Evolutionary conservation across 2,329 filamentous ascomycete species (phyloP).

Genomic region (Nannizziopsis arthrosporioides): DNA sequence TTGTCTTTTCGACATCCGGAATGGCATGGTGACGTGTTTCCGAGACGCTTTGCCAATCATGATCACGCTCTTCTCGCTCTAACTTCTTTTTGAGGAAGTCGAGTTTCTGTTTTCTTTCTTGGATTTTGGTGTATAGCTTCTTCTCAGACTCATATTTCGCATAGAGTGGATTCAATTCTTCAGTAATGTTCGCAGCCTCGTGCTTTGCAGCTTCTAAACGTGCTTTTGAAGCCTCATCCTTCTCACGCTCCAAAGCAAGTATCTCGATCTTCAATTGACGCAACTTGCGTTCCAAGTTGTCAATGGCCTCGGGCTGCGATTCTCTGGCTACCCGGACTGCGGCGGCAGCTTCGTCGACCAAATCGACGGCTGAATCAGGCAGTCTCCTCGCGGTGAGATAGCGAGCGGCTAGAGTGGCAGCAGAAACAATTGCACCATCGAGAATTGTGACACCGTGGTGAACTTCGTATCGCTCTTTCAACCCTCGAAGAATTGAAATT

Average conservation of each 20-base stretch:
- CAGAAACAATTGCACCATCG: slow-evolving; percentile 81
- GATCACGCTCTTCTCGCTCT: slow-evolving; percentile 79
- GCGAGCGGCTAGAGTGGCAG: slow-evolving; percentile 81
- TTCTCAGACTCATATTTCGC: slow-evolving; percentile 96
- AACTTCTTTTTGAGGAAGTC: slow-evolving; percentile 83
- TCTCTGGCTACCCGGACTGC: slow-evolving; percentile 93
- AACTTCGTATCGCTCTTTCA: slow-evolving; percentile 96
- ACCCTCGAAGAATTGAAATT: slow-evolving; percentile 90
- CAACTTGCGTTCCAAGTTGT: slow-evolving; percentile 80
- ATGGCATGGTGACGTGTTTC: slow-evolving; percentile 97
- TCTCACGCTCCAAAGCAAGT: slow-evolving; percentile 83
- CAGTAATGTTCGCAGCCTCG: slow-evolving; percentile 86
- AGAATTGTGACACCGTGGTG: slow-evolving; percentile 96
- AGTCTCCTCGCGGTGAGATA: slow-evolving; percentile 85
- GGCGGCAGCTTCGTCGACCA: slow-evolving; percentile 91
- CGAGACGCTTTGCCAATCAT: slow-evolving; percentile 75
- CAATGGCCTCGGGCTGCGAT: slow-evolving; percentile 89
- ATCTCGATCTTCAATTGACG: slow-evolving; percentile 96
- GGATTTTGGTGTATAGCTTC: slow-evolving; percentile 77
- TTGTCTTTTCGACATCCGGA: slow-evolving; percentile 72
- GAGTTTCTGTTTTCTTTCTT: slow-evolving; percentile 88
- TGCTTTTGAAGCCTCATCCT: slow-evolving; percentile 80
- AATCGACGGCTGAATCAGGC: slow-evolving; percentile 90
- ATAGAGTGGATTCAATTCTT: slow-evolving; percentile 79
- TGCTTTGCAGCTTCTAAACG: slow-evolving; percentile 73